A percentile compares a stretch with the other conserved stretches of the same genome.
These are phyloP conservation scores for Capsicum chinense DNA, from an alignment of 257 asterid genomes.

Conservation along the genomic window DNA sequence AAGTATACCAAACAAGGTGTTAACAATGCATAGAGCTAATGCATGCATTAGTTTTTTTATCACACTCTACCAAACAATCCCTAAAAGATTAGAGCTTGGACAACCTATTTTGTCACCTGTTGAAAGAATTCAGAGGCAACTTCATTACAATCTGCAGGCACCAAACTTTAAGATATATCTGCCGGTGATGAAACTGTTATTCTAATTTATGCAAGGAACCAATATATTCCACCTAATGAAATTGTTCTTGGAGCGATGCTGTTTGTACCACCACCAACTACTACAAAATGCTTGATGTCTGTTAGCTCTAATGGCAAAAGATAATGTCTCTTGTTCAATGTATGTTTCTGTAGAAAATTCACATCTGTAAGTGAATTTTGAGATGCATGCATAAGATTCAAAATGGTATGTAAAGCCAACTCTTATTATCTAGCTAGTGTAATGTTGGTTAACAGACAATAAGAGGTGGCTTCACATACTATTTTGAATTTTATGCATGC, in stretches of 20 bases:
- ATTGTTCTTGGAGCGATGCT: conserved; percentile 57
- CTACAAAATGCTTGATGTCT: conserved; percentile 17
- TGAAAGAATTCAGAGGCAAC: conserved; percentile 41
- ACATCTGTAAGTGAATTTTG: conserved; percentile 24
- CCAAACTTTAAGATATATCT: neutral
- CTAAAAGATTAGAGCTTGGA: no score
- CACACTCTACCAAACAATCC: no score
- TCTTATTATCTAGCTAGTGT: conserved; percentile 5
- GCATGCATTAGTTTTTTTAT: no score
- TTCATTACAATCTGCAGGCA: conserved; percentile 19
- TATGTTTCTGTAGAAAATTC: neutral
- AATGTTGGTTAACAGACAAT: neutral
- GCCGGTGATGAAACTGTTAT: conserved; percentile 35
- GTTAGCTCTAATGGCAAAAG: neutral
- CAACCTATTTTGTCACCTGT: neutral
- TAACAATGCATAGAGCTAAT: no score
- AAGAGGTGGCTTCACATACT: no score
- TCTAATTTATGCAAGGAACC: conserved; percentile 41
- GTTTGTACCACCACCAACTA: neutral
- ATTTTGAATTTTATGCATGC: no score
- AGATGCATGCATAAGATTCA: conserved; percentile 1
- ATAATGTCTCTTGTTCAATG: neutral
- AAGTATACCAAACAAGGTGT: no score
- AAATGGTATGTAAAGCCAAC: conserved; percentile 17
- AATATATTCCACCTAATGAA: conserved; percentile 45